Percentiles rank a stretch among this genome's conserved stretches.
Evolutionary conservation across 257 asterid genomes (phyloP).

Genomic region (Cinchona pubescens): DNA sequence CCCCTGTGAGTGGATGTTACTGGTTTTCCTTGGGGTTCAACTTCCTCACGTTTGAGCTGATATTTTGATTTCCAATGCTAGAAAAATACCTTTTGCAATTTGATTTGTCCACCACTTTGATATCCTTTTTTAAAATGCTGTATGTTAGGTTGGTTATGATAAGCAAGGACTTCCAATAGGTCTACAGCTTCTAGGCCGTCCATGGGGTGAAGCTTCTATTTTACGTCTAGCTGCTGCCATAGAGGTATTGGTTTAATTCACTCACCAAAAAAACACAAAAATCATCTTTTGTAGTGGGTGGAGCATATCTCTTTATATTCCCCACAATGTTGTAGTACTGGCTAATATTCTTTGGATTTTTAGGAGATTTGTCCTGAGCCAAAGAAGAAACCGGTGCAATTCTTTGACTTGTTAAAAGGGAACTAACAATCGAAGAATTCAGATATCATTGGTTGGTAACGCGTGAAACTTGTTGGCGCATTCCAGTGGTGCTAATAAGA

Average conservation of each 20-base stretch:
- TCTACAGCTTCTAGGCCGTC: slow-evolving; percentile 85
- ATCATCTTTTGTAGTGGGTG: neutral
- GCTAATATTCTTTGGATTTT: neutral
- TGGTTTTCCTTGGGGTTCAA: neutral
- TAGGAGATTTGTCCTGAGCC: slow-evolving; percentile 69
- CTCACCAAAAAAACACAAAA: neutral
- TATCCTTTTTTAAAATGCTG: neutral
- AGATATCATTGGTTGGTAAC: neutral
- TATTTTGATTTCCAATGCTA: neutral
- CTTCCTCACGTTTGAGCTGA: neutral
- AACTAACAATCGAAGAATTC: slow-evolving; percentile 28
- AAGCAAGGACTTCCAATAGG: slow-evolving; percentile 97
- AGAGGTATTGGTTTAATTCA: slow-evolving; percentile 45
- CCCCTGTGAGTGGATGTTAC: slow-evolving; percentile 63
- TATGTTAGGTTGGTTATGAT: slow-evolving; percentile 77
- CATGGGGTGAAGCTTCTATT: slow-evolving; percentile 93
- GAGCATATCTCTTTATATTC: neutral
- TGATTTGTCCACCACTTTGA: neutral
- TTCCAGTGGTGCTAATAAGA: neutral
- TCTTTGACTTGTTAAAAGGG: slow-evolving; percentile 68
- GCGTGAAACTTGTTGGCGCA: neutral
- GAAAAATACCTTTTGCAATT: neutral
- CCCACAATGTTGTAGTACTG: neutral
- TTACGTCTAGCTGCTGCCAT: slow-evolving; percentile 83
- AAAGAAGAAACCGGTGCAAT: slow-evolving; percentile 75